Conservation (phyloP, 2,329 filamentous ascomycete genomes). For the Dactylellina drechsleri region DNA sequence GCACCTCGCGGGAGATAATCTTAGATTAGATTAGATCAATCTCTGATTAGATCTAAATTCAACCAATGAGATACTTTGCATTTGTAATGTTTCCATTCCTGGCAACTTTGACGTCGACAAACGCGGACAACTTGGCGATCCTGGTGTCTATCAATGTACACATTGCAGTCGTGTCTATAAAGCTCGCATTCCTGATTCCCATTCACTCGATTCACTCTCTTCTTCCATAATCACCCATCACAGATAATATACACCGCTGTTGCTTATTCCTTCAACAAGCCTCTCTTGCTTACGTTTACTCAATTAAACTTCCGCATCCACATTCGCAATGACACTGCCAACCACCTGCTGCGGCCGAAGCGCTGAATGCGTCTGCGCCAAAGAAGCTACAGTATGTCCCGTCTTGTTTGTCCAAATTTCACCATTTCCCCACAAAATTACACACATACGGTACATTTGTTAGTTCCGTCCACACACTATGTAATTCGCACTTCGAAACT, state of each 20-base stretch:
- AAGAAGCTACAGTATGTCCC: slow-evolving; percentile 46
- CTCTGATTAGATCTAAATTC: background rate
- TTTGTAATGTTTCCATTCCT: slow-evolving; percentile 30
- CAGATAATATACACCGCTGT: background rate
- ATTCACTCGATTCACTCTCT: slow-evolving; percentile 1
- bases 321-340: slow-evolving; percentile 42
- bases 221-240: slow-evolving; percentile 2
- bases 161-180: slow-evolving; percentile 36
- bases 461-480: too few species aligned
- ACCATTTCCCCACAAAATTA: slow-evolving; percentile 53
- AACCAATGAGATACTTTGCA: slow-evolving; percentile 19
- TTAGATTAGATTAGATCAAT: slow-evolving; percentile 50
- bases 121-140: slow-evolving; percentile 7
- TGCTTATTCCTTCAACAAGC: background rate
- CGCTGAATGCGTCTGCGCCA: slow-evolving; percentile 45
- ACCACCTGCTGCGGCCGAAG: slow-evolving; percentile 50
- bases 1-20: slow-evolving; percentile 22
- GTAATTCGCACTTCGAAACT: too few species aligned
- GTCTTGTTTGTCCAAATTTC: slow-evolving; percentile 17
- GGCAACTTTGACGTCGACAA: slow-evolving; percentile 27
- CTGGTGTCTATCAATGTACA: background rate
- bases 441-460: slow-evolving; percentile 3
- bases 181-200: slow-evolving; percentile 8
- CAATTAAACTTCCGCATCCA: slow-evolving; percentile 2
- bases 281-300: background rate